Evolutionary conservation across 1,139 yeast genomes (phyloP).

Genomic region (Blastobotrys aristatus): DNA sequence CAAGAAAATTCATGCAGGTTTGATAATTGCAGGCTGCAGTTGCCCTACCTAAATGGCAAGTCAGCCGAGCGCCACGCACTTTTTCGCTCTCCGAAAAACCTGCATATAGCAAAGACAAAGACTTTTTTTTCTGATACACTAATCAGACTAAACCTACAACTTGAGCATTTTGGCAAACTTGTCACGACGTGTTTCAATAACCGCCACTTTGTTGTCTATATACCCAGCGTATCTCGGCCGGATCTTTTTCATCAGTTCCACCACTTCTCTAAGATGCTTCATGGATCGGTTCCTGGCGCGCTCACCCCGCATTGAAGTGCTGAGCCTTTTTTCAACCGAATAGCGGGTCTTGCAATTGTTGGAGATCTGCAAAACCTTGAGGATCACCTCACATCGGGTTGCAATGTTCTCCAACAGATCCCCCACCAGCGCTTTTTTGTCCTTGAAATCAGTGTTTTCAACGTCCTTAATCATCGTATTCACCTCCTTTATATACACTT

Average conservation of each 20-base stretch:
- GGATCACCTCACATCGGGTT: not conserved
- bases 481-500: not conserved
- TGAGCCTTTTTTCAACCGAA: not conserved
- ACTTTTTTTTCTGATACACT: no score
- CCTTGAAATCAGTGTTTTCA: not conserved
- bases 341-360: not conserved
- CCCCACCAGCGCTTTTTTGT: not conserved
- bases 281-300: not conserved
- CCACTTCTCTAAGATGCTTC: not conserved
- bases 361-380: not conserved
- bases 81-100: no score
- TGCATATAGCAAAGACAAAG: no score
- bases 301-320: not conserved
- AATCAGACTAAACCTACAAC: not conserved
- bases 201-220: constrained; percentile 1
- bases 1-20: not conserved
- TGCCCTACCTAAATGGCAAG: no score
- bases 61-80: no score
- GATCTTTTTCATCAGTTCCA: constrained; percentile 1
- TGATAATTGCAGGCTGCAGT: not conserved
- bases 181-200: not conserved
- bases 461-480: constrained; percentile 3
- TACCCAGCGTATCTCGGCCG: constrained; percentile 4
- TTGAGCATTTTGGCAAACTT: not conserved
- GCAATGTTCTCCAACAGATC: not conserved